Conservation (phyloP, 306 rosid species). For the Echinosophora koreensis region DNA sequence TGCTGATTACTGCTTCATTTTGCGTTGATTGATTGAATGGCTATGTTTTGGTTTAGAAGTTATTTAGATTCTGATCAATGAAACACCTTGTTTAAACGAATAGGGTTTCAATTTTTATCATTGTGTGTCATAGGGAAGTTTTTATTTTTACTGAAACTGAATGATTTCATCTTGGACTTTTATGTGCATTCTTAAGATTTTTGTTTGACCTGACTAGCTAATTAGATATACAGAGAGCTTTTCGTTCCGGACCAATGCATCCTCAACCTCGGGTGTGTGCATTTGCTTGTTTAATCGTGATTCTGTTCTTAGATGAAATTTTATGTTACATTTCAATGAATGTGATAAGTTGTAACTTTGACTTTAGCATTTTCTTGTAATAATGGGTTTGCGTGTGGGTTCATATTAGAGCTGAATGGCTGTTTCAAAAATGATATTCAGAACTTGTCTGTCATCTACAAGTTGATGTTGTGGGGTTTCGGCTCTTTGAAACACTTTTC, state of each 20-base stretch:
- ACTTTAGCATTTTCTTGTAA: slow-evolving; percentile 21
- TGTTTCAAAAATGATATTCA: slow-evolving; percentile 15
- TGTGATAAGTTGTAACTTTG: slow-evolving; percentile 23
- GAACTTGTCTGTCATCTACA: neutral
- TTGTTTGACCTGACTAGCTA: slow-evolving; percentile 60
- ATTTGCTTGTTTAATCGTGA: neutral
- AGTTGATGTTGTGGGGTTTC: slow-evolving; percentile 3
- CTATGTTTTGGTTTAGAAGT: neutral
- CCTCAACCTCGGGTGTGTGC: slow-evolving; percentile 86
- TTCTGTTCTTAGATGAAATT: slow-evolving; percentile 36
- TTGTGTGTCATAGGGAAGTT: neutral
- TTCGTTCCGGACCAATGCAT: slow-evolving; percentile 80
- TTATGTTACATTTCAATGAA: slow-evolving; percentile 18
- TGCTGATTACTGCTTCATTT: neutral
- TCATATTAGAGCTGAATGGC: slow-evolving; percentile 18
- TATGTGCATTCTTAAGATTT: neutral
- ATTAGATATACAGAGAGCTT: slow-evolving; percentile 90
- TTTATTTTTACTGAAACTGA: neutral
- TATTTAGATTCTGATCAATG: neutral
- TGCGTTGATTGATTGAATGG: neutral
- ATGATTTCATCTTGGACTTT: slow-evolving; percentile 5
- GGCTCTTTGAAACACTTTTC: neutral
- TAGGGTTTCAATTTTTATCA: slow-evolving; percentile 12
- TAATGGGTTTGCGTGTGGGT: slow-evolving; percentile 5
- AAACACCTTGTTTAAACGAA: neutral